These are phyloP conservation scores for Fusarium pseudocircinatum DNA, from an alignment of 2,329 filamentous ascomycete species.

Conservation along the genomic window DNA sequence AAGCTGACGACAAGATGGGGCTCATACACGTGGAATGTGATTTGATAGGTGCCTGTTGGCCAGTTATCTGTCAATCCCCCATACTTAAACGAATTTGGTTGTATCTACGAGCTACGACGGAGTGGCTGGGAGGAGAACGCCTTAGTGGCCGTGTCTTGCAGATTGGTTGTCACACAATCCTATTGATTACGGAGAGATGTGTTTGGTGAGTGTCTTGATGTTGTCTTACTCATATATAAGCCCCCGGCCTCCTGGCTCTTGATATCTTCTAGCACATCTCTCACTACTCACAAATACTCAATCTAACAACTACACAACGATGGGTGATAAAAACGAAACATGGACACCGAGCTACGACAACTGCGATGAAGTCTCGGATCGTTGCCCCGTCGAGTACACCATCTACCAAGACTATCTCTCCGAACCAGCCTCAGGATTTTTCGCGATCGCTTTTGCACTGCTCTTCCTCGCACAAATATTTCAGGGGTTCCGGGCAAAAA, in stretches of 20 bases:
- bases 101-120: not conserved
- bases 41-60: not conserved
- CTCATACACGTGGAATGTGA: not conserved
- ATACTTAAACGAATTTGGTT: not conserved
- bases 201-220: not conserved
- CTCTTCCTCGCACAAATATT: slow-evolving; percentile 46
- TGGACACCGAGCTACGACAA: slow-evolving; percentile 22
- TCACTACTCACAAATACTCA: not conserved
- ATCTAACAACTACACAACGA: not conserved
- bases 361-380: slow-evolving; percentile 36
- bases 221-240: slow-evolving; percentile 2
- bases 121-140: not conserved
- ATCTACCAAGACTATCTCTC: slow-evolving; percentile 39
- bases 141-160: not conserved
- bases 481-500: slow-evolving; percentile 47
- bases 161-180: not conserved
- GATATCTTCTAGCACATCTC: not conserved
- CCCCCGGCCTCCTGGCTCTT: not conserved
- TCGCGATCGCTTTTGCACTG: slow-evolving; percentile 49
- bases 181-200: not conserved
- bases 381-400: slow-evolving; percentile 39
- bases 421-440: slow-evolving; percentile 39
- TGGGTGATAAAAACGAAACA: slow-evolving; percentile 12
- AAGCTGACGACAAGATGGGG: not conserved
- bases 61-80: not conserved